These are phyloP conservation scores for thale cress (Arabidopsis thaliana) DNA, from an alignment of 345 rosid genomes.

Conservation along the genomic window TAIR10.1 NC_003075.7:16206501-16207000, in stretches of 20 bases:
- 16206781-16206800: constrained; percentile 39
- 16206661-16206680: constrained; percentile 34
- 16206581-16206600: not conserved
- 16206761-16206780: constrained; percentile 41
- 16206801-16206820: constrained; percentile 30
- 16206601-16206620: constrained; percentile 49
- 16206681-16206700: constrained; percentile 40
- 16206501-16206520: constrained; percentile 10
- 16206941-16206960: no score
- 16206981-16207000: no score
- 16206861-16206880: not conserved
- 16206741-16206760: constrained; percentile 19
- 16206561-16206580: not conserved
- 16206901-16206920: no score
- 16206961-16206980: no score
- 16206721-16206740: constrained; percentile 33
- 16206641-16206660: constrained; percentile 39
- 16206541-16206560: not conserved
- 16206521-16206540: not conserved
- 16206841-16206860: not conserved
- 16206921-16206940: no score
- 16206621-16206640: constrained; percentile 45
- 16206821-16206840: not conserved
- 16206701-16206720: constrained; percentile 37
- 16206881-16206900: not conserved